These are phyloP conservation scores for Salpingoeca rosetta DNA, from an alignment of 78 protist genomes.

Conservation along the genomic window DNA sequence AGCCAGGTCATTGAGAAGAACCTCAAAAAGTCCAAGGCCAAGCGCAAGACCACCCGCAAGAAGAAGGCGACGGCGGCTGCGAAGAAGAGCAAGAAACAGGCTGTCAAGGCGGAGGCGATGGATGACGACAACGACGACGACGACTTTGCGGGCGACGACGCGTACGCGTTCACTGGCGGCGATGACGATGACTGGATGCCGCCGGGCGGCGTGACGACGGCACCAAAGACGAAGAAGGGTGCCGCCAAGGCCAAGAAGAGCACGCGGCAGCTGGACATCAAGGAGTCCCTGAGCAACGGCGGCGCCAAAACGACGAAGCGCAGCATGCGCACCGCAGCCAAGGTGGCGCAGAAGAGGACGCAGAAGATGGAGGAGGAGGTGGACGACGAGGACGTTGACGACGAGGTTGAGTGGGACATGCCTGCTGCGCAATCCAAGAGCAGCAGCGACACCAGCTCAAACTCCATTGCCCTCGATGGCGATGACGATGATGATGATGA, in stretches of 20 bases:
- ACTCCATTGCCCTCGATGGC: background rate
- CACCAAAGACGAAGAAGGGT: background rate
- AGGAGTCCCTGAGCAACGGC: too few species aligned
- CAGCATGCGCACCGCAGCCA: background rate
- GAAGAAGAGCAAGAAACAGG: background rate
- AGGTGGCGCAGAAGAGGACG: background rate
- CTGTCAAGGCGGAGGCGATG: background rate
- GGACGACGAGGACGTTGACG: background rate
- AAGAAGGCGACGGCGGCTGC: background rate
- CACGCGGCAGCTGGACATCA: background rate
- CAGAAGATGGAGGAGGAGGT: too few species aligned
- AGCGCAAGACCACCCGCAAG: background rate
- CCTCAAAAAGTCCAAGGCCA: background rate
- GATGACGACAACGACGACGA: background rate
- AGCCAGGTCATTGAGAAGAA: background rate
- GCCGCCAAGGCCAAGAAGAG: background rate
- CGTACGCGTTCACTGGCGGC: background rate
- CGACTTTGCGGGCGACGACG: background rate
- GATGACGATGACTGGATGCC: background rate
- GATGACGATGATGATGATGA: background rate
- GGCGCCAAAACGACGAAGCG: background rate
- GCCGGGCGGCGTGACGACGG: background rate
- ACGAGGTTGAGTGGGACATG: background rate
- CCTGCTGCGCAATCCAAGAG: background rate
- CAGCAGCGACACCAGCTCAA: background rate